phyloP scores from a whole-genome alignment of 192 early-diverging fungal species.

The Mortierella alpina region DNA sequence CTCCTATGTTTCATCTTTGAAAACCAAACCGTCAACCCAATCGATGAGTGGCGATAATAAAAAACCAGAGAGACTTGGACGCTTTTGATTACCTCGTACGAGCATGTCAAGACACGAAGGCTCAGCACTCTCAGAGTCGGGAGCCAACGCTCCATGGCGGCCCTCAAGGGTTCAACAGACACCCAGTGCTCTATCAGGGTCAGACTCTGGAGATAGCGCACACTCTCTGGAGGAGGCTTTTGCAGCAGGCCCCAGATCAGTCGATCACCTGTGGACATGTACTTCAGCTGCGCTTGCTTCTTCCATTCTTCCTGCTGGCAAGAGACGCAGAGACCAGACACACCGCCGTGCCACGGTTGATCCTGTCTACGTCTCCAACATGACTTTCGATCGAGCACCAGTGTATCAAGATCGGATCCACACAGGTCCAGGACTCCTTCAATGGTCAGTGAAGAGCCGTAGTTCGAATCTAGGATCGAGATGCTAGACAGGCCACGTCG shows the following conservation, averaged over 20 bases:
- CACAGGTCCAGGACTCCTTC: constrained; percentile 35
- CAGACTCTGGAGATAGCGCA: constrained; percentile 12
- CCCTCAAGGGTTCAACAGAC: constrained; percentile 4
- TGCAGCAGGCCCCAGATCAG: constrained; percentile 16
- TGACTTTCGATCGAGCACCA: constrained; percentile 33
- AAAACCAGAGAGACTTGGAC: background rate
- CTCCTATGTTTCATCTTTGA: background rate
- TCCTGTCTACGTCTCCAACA: constrained; percentile 23
- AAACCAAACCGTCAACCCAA: background rate
- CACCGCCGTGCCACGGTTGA: background rate
- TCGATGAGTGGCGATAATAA: background rate
- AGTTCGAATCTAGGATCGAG: constrained; percentile 38
- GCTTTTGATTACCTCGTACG: constrained; percentile 16
- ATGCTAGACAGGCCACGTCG: constrained; percentile 17
- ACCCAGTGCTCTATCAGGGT: constrained; percentile 39
- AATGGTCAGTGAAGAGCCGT: constrained; percentile 30
- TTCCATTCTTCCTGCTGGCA: constrained; percentile 4
- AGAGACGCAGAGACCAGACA: constrained; percentile 1
- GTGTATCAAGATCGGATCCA: constrained; percentile 22
- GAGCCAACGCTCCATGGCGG: constrained; percentile 12
- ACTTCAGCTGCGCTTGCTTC: background rate
- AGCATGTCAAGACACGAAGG: constrained; percentile 26
- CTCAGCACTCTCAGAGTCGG: constrained; percentile 6
- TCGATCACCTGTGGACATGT: constrained; percentile 30
- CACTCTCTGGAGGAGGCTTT: background rate